A percentile compares a stretch with the other conserved stretches of the same genome.
phyloP scores from a whole-genome alignment of 176 grass and related monocot genomes.

The Phyllostachys edulis region DNA sequence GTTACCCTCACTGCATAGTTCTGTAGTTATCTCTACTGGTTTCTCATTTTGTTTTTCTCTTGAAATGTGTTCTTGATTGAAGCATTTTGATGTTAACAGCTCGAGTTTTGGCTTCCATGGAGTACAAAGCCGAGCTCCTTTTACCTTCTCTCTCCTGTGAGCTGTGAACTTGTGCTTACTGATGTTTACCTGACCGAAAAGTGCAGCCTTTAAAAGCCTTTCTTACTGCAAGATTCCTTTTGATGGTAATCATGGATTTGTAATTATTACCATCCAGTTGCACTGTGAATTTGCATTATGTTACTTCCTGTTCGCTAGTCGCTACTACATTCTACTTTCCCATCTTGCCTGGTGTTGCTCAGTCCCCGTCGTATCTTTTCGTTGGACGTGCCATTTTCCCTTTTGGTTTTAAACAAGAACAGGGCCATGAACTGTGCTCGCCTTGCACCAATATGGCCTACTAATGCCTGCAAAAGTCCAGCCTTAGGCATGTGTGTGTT shows the following conservation, averaged over 20 bases:
- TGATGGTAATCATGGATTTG: conserved; percentile 41
- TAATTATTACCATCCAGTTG: conserved; percentile 21
- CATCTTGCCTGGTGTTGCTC: conserved; percentile 33
- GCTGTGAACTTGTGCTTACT: conserved; percentile 24
- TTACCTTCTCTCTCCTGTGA: conserved; percentile 32
- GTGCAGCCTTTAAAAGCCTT: conserved; percentile 39
- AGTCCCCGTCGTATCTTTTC: conserved; percentile 39
- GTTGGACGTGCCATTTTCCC: conserved; percentile 34
- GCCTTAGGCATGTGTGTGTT: conserved; percentile 38
- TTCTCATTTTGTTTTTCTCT: background rate
- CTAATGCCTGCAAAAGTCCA: conserved; percentile 39
- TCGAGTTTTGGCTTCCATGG: background rate
- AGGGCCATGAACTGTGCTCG: conserved; percentile 38
- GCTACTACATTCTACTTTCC: conserved; percentile 36
- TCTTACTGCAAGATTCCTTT: conserved; percentile 53
- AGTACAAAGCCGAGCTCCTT: conserved; percentile 24
- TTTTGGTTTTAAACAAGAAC: conserved; percentile 30
- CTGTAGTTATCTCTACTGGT: conserved; percentile 10
- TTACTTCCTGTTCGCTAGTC: conserved; percentile 23
- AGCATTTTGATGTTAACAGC: conserved; percentile 7
- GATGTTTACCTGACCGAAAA: conserved; percentile 9
- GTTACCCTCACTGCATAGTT: conserved; percentile 12
- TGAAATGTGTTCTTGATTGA: background rate
- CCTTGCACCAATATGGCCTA: conserved; percentile 32
- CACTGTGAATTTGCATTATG: conserved; percentile 28